phyloP scores from a whole-genome alignment of 2,329 filamentous ascomycete genomes.

The Botrytis fragariae region DNA sequence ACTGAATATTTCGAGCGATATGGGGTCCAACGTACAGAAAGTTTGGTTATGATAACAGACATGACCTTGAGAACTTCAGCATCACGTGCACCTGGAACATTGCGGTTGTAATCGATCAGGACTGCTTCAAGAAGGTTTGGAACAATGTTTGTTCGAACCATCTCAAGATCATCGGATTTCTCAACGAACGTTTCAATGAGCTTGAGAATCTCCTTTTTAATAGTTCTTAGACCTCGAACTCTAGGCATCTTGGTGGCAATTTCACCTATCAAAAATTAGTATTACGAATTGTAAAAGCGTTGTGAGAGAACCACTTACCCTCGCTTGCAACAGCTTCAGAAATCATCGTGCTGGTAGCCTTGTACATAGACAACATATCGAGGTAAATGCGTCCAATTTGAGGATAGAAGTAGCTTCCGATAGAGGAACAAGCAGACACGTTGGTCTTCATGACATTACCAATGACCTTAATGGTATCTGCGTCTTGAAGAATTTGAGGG shows the following conservation, averaged over 20 bases:
- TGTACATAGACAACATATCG: constrained; percentile 99
- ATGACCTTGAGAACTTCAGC: constrained; percentile 96
- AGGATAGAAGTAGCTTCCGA: constrained; percentile 95
- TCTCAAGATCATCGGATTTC: constrained; percentile 92
- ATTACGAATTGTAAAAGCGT: not conserved
- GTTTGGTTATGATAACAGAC: constrained; percentile 94
- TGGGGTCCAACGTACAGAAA: constrained; percentile 75
- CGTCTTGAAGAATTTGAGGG: constrained; percentile 82
- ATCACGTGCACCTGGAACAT: constrained; percentile 92
- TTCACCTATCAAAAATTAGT: constrained; percentile 58
- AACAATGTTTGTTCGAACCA: constrained; percentile 90
- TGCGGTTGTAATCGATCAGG: constrained; percentile 93
- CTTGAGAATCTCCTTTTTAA: constrained; percentile 99
- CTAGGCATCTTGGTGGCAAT: constrained; percentile 97
- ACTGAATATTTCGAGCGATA: constrained; percentile 48
- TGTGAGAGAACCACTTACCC: constrained; percentile 50
- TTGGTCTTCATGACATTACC: constrained; percentile 99
- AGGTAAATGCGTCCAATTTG: constrained; percentile 97
- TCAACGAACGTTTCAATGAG: constrained; percentile 98
- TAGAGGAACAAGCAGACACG: constrained; percentile 94
- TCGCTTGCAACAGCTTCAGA: constrained; percentile 87
- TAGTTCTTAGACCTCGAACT: constrained; percentile 89
- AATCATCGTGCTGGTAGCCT: constrained; percentile 92
- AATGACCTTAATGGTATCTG: constrained; percentile 96
- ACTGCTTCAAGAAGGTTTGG: constrained; percentile 94